Percentiles rank a stretch among this genome's conserved stretches.
These are phyloP conservation scores for Colletotrichum horii DNA, from an alignment of 2,329 filamentous ascomycete species.

Conservation along the genomic window DNA sequence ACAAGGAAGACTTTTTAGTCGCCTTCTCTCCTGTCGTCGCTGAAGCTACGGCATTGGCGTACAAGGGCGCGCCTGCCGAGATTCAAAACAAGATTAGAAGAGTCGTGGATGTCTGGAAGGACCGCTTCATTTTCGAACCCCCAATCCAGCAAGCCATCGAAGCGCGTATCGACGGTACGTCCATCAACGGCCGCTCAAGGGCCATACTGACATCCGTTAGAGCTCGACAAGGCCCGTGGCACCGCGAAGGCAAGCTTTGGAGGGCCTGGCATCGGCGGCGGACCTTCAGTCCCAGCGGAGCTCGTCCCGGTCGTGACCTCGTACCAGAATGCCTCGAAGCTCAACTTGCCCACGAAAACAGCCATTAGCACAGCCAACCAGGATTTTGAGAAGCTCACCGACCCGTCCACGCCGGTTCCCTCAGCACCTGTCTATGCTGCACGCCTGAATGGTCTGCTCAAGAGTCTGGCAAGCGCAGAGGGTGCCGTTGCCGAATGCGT, in stretches of 20 bases:
- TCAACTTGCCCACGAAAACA: conserved; percentile 70
- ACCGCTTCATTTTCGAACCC: conserved; percentile 81
- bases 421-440: conserved; percentile 92
- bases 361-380: conserved; percentile 73
- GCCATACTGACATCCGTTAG: conserved; percentile 40
- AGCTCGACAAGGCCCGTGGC: conserved; percentile 66
- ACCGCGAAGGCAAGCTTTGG: conserved; percentile 55
- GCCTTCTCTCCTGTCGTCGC: conserved; percentile 92
- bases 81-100: conserved; percentile 86
- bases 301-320: conserved; percentile 76
- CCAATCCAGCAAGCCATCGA: conserved; percentile 85
- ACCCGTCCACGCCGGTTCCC: conserved; percentile 70
- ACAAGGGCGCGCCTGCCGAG: conserved; percentile 85
- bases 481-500: conserved; percentile 88
- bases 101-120: conserved; percentile 93
- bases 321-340: conserved; percentile 77
- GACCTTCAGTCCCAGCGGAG: conserved; percentile 71
- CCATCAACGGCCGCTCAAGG: neutral
- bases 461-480: conserved; percentile 86
- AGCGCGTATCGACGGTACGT: conserved; percentile 75
- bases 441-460: conserved; percentile 86
- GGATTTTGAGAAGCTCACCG: conserved; percentile 85
- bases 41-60: conserved; percentile 88
- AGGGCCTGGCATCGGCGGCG: conserved; percentile 69
- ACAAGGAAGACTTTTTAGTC: conserved; percentile 89